Base-by-base conservation (phyloP, 176 grass and related monocot species). In the Phoenix roebelenii region DNA sequence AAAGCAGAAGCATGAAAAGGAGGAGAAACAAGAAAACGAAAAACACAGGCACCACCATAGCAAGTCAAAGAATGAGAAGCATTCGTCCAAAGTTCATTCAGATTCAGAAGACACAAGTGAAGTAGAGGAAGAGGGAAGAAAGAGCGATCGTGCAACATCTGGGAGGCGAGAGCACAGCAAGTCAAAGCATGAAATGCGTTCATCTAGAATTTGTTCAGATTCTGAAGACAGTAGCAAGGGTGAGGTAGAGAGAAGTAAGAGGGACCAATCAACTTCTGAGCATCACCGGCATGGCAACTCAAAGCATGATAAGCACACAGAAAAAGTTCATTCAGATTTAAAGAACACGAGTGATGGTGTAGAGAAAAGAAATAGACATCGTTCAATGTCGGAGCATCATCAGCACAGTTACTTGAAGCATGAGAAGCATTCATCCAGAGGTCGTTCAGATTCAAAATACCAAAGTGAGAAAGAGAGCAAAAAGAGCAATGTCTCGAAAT, bases 1-100 rank as follows among this genome's bases (percentile, higher is more conserved):
- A 70, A 80, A 71, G 22, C 56, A 91, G 50, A 90, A 97, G 50
- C 77, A 83, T 75, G 85, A 73, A 29, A 60, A 64, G 10, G 63
- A 72, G 26, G 59, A 49, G 57, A 87, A 85, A 61, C 72, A 65
- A 69, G 65, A 86, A 65, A 90, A 80, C 68, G 89, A 75, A 86
- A 89, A 49, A 44, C 79, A 89, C 55, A 89, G 76, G 77, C 78
- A 81, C 70, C 67, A n/a, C 20, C 74, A 72, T 28, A 60, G 71
- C 9, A 84, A 79, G 74, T 89, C 80, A 58, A 84, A 80, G 65
- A 86, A 74, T 35, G 70, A 74, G 76, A 78, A 61, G 76, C 69
- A 61, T 64, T 65, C 18, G 26, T 67, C 69, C 3, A 57, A 76
- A 12, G 53, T 72, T 18, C 61, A 59, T 64, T 91, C 79, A 23